Evolutionary conservation across 805 yeast species (phyloP).

Genomic region (Debaryomyces castellii): DNA sequence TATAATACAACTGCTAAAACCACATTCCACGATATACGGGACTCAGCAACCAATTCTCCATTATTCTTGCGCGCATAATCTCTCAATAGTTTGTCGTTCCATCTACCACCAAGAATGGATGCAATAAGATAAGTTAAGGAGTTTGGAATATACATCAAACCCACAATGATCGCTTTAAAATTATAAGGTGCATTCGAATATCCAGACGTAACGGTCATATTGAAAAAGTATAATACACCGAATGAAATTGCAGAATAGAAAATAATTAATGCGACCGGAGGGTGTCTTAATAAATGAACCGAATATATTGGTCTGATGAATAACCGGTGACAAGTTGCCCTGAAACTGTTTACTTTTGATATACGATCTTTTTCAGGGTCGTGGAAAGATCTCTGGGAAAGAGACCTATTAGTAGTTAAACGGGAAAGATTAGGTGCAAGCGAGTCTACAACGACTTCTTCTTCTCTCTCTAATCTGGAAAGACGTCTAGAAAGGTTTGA

Average conservation of each 20-base stretch:
- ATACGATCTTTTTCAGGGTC: constrained; percentile 4
- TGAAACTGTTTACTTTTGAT: constrained; percentile 1
- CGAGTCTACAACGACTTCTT: constrained; percentile 38
- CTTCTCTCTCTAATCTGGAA: constrained; percentile 16
- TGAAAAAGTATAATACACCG: constrained; percentile 68
- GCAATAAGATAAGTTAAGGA: constrained; percentile 76
- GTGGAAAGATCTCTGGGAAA: constrained; percentile 12
- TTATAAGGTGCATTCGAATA: constrained; percentile 68
- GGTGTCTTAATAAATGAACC: constrained; percentile 59
- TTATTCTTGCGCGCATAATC: constrained; percentile 54
- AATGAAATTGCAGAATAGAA: constrained; percentile 70
- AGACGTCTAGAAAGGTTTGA: constrained; percentile 27
- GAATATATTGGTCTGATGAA: constrained; percentile 62
- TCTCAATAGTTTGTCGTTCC: constrained; percentile 65
- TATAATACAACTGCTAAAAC: constrained; percentile 60
- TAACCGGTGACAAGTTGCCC: constrained; percentile 43
- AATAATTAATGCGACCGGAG: constrained; percentile 71
- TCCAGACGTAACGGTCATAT: constrained; percentile 66
- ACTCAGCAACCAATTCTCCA: constrained; percentile 72
- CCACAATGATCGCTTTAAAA: constrained; percentile 63
- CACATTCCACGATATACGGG: constrained; percentile 74
- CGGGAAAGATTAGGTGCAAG: constrained; percentile 39
- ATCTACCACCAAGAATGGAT: constrained; percentile 76
- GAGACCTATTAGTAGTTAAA: constrained; percentile 32
- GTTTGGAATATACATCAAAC: constrained; percentile 80